Percentiles rank a stretch among this genome's conserved stretches.
Evolutionary conservation across 2,329 filamentous ascomycete genomes (phyloP).

Genomic region (Ascochyta lentis): DNA sequence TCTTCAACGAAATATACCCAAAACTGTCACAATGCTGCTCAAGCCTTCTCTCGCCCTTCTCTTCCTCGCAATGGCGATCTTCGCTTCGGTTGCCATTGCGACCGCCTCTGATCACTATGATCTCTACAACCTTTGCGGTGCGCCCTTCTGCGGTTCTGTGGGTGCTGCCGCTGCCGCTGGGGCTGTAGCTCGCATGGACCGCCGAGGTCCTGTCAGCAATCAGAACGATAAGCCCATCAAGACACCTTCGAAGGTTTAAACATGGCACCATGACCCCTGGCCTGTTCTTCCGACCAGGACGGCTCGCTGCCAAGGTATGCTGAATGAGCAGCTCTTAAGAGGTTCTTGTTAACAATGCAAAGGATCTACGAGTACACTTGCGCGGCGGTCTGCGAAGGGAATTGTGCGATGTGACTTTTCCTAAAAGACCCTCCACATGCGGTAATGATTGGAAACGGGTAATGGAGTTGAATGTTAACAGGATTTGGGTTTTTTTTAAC

Average conservation of each 20-base stretch:
- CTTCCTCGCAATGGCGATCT: background rate
- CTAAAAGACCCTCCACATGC: background rate
- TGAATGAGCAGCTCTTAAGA: background rate
- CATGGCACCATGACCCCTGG: background rate
- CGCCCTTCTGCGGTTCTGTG: conserved; percentile 1
- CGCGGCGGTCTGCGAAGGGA: background rate
- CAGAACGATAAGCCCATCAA: background rate
- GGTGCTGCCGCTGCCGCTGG: background rate
- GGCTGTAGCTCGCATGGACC: background rate
- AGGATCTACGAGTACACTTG: background rate
- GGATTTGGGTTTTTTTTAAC: background rate
- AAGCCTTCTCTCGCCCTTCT: background rate
- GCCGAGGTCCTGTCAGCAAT: background rate
- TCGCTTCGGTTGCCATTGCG: background rate
- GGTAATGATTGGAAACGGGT: background rate
- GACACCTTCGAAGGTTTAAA: background rate
- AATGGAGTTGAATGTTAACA: background rate
- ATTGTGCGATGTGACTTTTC: background rate
- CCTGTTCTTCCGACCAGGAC: background rate
- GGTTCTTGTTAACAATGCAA: background rate
- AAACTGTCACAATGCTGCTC: background rate
- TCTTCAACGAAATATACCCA: background rate
- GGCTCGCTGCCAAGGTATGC: background rate
- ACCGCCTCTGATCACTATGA: background rate
- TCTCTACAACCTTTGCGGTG: background rate